Evolutionary conservation across 1,139 yeast species (phyloP), one percentile per base, ranked within the genome.

Genomic region (Yamadazyma atmosphaerica): DNA sequence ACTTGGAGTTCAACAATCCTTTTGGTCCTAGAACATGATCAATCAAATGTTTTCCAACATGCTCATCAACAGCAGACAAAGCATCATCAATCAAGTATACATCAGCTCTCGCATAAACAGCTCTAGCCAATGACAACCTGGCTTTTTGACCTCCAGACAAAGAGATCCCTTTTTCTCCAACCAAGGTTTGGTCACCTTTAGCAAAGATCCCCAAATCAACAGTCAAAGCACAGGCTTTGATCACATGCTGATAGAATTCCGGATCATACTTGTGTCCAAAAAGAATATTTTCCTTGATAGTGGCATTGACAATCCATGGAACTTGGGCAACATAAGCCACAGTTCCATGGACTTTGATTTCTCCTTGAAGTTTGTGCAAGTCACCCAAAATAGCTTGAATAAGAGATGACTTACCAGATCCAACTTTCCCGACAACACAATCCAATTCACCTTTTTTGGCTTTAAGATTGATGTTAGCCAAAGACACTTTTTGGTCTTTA

Each of bases 101-200:
- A 59, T 92, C 98, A 3, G 97, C 95, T 51, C 97, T 79, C 2
- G 97, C 82, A 61, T 92, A 92, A 7, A 92, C 97, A 18, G 98
- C 96, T 61, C 98, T 79, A 2, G 98, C 98, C 45, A 92, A 74
- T 2, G 95, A 81, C 37, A 92, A 68, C 63, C 98, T 81, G 1
- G 98, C 97, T 70, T 90, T 92, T 63, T 92, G 98, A 34, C 98
- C 98, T 43, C 98, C 98, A 35, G 96, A 87, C 41, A 92, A 72
- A 11, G 97, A 87, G 41, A 92, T 88, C 52, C 98, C 98, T 66
- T 90, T 92, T 65, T 92, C 98, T 47, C 98, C 98, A 36, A 92
- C 98, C 54, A 86, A 78, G 2, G 98, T 90, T 40, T 72, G 69
- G 59, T 92, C 98, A 36, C 98, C 97, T 56, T 87, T 86, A 3